Evolutionary conservation across 2,329 filamentous ascomycete genomes (phyloP).

Genomic region (Lachnellula arida): DNA sequence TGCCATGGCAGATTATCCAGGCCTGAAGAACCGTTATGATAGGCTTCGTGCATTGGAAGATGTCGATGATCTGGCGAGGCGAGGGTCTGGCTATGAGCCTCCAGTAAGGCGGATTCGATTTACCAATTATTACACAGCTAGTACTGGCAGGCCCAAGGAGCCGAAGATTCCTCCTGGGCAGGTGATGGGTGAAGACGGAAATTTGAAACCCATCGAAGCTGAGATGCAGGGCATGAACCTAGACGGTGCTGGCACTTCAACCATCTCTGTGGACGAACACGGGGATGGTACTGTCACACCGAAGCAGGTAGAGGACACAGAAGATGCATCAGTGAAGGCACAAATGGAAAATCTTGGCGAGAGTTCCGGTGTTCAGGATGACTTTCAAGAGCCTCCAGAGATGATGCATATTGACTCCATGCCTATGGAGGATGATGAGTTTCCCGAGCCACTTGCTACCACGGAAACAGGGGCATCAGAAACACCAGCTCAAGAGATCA

Average conservation of each 20-base stretch:
- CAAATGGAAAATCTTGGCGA: slow-evolving; percentile 26
- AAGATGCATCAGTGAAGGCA: slow-evolving; percentile 9
- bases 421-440: slow-evolving; percentile 33
- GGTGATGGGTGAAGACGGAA: slow-evolving; percentile 15
- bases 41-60: slow-evolving; percentile 68
- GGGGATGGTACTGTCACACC: slow-evolving; percentile 32
- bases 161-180: slow-evolving; percentile 30
- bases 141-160: slow-evolving; percentile 63
- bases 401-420: slow-evolving; percentile 38
- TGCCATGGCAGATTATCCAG: slow-evolving; percentile 70
- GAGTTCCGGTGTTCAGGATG: slow-evolving; percentile 24
- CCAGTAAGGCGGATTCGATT: slow-evolving; percentile 61
- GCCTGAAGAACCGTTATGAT: slow-evolving; percentile 65
- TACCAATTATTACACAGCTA: slow-evolving; percentile 87
- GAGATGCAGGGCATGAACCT: slow-evolving; percentile 24
- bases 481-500: slow-evolving; percentile 5
- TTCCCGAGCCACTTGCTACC: background rate
- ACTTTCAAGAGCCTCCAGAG: slow-evolving; percentile 20
- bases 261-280: slow-evolving; percentile 36
- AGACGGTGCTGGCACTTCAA: slow-evolving; percentile 6
- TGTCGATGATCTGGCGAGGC: slow-evolving; percentile 48
- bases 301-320: slow-evolving; percentile 29
- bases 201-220: slow-evolving; percentile 13
- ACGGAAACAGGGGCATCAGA: background rate
- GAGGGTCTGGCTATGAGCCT: slow-evolving; percentile 20